Evolutionary conservation across 352 stramenopile genomes (phyloP).

Genomic region (Phytophthora europaea): DNA sequence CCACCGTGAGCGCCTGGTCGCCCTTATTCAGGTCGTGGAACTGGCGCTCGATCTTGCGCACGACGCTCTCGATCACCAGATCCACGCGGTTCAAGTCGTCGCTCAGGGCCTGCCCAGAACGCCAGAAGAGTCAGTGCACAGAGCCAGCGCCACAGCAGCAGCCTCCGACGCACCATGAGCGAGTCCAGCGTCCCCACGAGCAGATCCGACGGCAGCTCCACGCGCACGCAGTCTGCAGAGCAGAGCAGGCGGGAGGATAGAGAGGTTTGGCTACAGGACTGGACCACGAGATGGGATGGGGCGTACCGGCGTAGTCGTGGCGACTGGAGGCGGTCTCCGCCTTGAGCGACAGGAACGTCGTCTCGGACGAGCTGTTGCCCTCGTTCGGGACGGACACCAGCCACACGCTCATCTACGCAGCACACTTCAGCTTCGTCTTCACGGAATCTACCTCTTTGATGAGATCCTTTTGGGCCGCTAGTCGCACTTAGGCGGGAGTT

Average conservation of each 20-base stretch:
- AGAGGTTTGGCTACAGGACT: too few species aligned
- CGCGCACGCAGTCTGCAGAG: slow-evolving; percentile 73
- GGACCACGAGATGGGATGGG: too few species aligned
- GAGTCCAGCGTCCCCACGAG: slow-evolving; percentile 98
- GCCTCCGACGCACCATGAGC: slow-evolving; percentile 90
- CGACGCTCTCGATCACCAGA: slow-evolving; percentile 94
- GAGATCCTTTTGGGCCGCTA: slow-evolving; percentile 39
- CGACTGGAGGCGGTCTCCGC: slow-evolving; percentile 83
- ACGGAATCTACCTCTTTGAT: slow-evolving; percentile 7
- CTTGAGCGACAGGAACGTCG: slow-evolving; percentile 89
- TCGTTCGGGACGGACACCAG: slow-evolving; percentile 90
- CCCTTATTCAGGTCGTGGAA: slow-evolving; percentile 95
- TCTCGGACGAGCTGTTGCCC: slow-evolving; percentile 81
- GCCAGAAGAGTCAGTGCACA: slow-evolving; percentile 2
- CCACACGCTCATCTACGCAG: slow-evolving; percentile 64
- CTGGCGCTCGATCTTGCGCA: slow-evolving; percentile 98
- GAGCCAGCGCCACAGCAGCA: neutral
- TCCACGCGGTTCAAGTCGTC: slow-evolving; percentile 98
- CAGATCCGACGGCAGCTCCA: slow-evolving; percentile 94
- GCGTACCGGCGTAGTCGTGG: slow-evolving; percentile 81
- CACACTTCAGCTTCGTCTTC: slow-evolving; percentile 24
- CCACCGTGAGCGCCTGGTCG: slow-evolving; percentile 86
- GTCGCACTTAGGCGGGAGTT: slow-evolving; percentile 17
- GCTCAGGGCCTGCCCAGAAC: slow-evolving; percentile 65
- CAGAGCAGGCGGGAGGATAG: slow-evolving; percentile 4